Evolutionary conservation across 2,329 filamentous ascomycete genomes (phyloP), one percentile per base, ranked within the genome.

Genomic region (Colletotrichum siamense): DNA sequence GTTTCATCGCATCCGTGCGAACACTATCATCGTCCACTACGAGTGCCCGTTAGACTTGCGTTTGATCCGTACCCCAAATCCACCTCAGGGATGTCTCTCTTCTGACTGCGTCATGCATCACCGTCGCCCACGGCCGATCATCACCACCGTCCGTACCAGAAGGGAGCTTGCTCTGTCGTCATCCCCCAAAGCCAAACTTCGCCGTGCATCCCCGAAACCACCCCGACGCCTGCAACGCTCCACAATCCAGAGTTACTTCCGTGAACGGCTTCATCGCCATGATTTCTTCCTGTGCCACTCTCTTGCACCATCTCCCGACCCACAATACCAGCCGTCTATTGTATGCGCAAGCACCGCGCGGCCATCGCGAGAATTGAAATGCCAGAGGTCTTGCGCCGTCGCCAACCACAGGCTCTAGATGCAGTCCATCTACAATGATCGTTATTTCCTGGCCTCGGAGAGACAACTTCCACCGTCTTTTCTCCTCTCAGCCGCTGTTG

Each of bases 1-100:
- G 72, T 76, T 77, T 77, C 75, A 69, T 65, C 39, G 44, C 68
- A 72, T 69, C 68, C 39, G 68, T 72, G 59, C 75, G 69, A 73
- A 61, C 49, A 64, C 63, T 30, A 39, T 63, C 63, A 32, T 49
- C 30, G 8, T 49, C 65, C 55, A 59, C 32, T 32, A 62, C 15
- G 15, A 63, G 10, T 26, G 24, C 22, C 71, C 24, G 68, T 59
- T 28, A 63, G 57, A 59, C 24, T 49, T 26, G 26, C 34, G 63
- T 59, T 76, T 70, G 49, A 61, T 74, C 71, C 59, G 49, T 68
- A 61, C 36, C 59, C 59, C 34, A 22, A 76, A 36, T 36, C 24
- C 26, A 69, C 52, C 49, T 24, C 32, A 52, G 34, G 71, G 71
- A 70, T 52, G 57, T 44, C n/a, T 64, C 62, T 44, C 0, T 28